phyloP scores from a whole-genome alignment of 352 stramenopile species.

The Globisporangium carolinianum region DNA sequence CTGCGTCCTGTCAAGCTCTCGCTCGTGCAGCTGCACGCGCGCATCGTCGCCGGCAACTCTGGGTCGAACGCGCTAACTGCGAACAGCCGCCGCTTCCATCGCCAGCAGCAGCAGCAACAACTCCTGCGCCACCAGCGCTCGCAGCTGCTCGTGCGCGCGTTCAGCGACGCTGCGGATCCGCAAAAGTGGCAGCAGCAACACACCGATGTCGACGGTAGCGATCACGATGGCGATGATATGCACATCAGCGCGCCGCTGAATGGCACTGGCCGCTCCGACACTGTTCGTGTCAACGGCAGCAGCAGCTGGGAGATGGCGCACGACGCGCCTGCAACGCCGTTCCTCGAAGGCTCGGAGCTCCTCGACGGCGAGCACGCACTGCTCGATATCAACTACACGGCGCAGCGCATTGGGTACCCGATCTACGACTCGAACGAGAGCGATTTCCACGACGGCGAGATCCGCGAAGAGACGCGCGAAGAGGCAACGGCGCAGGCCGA shows the following conservation, averaged over 20 bases:
- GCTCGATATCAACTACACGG: slow-evolving; percentile 59
- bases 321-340: slow-evolving; percentile 15
- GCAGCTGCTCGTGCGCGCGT: slow-evolving; percentile 30
- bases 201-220: background rate
- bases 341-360: slow-evolving; percentile 23
- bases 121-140: slow-evolving; percentile 13
- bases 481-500: slow-evolving; percentile 68
- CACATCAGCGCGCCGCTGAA: slow-evolving; percentile 7
- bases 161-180: slow-evolving; percentile 33
- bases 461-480: slow-evolving; percentile 66
- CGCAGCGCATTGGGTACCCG: slow-evolving; percentile 69
- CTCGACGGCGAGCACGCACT: slow-evolving; percentile 21
- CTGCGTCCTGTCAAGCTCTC: slow-evolving; percentile 31
- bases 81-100: slow-evolving; percentile 13
- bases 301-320: slow-evolving; percentile 5
- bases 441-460: slow-evolving; percentile 23
- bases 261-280: background rate
- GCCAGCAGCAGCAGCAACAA: slow-evolving; percentile 13
- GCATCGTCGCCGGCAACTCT: slow-evolving; percentile 1
- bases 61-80: background rate
- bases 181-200: slow-evolving; percentile 13
- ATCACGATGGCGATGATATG: background rate
- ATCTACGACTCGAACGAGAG: slow-evolving; percentile 35
- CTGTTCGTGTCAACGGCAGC: slow-evolving; percentile 4
- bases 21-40: slow-evolving; percentile 26